Evolutionary conservation across 306 rosid species (phyloP), one percentile per base, ranked within the genome.

Genomic region (Carpinus viminea): DNA sequence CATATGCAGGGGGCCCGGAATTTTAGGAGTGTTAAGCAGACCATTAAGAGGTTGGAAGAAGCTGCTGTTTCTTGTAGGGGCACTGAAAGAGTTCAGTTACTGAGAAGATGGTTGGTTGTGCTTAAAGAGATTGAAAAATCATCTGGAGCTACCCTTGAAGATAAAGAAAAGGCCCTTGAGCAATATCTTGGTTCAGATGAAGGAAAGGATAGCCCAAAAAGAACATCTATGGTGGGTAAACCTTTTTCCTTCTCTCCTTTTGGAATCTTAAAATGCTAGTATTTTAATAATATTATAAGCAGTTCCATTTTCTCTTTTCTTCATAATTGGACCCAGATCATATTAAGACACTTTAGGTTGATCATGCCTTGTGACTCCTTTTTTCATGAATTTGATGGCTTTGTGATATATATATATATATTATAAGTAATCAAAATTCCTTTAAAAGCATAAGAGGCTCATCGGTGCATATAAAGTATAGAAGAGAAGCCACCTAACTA

Each of bases 61-160:
- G 97, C 97, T 59, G 97, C 99, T 66, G 78, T 96, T 55, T 78
- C 94, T 5, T 85, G 83, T 43, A 84, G 93, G 82, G 98, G 98
- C 18, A 57, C 83, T 21, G 97, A 91, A 82, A 93, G 98, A 86
- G 86, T 81, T 54, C 88, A 85, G 82, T 83, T 96, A 88, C 86
- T 96, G 83, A 89, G 82, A 74, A 82, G 99, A 79, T 96, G 99
- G 99, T 84, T 96, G 85, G 77, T 83, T 66, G 90, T 93, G 68
- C 99, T 96, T 47, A 84, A 85, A 82, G 99, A 96, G 83, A 69
- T 91, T 59, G 92, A 91, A 57, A 93, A 84, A 38, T 73, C 84
- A 47, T 82, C 88, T 38, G 87, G 60, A 52, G 88, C 60, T 20
- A 41, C 74, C 6, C 75, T 24, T 43, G 96, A 91, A n/a, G 94